phyloP scores from a whole-genome alignment of 306 rosid genomes.

The Fragaria ananassa region DNA sequence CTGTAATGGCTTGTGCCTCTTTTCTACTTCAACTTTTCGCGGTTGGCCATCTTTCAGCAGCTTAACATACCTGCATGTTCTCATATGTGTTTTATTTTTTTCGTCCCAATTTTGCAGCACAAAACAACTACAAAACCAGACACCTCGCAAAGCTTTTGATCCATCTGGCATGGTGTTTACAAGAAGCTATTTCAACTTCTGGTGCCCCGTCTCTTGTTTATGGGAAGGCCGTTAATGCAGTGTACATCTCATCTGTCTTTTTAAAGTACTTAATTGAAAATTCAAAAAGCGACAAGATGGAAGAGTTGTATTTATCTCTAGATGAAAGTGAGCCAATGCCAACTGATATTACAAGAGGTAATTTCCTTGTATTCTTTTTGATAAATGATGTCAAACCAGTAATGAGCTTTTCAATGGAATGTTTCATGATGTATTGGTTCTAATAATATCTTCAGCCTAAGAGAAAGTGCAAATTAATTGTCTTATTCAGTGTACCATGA shows the following conservation, averaged over 20 bases:
- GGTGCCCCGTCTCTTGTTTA: conserved; percentile 55
- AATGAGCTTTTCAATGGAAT: not conserved
- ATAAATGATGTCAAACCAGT: not conserved
- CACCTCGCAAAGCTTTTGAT: conserved; percentile 92
- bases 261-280: conserved; percentile 81
- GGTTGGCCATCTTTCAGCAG: not conserved
- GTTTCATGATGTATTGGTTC: not conserved
- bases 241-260: conserved; percentile 74
- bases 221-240: conserved; percentile 80
- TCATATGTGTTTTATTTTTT: not conserved
- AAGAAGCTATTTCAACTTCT: conserved; percentile 64
- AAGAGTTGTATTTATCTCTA: conserved; percentile 54
- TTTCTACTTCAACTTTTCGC: not conserved
- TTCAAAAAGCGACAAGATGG: conserved; percentile 45
- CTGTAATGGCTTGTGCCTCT: not conserved
- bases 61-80: not conserved
- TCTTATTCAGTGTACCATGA: not conserved
- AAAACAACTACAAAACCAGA: conserved; percentile 70
- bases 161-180: conserved; percentile 79
- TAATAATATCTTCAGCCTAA: not conserved
- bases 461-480: not conserved
- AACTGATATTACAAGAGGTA: conserved; percentile 63
- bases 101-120: conserved; percentile 49
- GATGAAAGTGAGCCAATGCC: conserved; percentile 54
- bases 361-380: conserved; percentile 2